A percentile compares a stretch with the other conserved stretches of the same genome.
phyloP scores from a whole-genome alignment of 1,139 yeast species.

The Geotrichum fermentans region DNA sequence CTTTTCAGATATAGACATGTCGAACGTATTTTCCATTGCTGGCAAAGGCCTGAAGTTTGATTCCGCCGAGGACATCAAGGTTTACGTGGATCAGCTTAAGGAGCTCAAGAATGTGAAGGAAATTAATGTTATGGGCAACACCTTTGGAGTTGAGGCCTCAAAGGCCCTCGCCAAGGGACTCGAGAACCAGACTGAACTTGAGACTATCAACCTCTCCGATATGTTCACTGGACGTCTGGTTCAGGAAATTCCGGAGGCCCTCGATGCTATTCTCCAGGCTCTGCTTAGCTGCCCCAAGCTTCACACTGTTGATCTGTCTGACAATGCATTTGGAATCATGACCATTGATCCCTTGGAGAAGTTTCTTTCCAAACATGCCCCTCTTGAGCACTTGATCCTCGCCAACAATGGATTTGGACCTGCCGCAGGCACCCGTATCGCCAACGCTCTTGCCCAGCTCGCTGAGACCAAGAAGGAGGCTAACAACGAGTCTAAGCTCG shows the following conservation, averaged over 20 bases:
- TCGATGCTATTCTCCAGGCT: conserved; percentile 67
- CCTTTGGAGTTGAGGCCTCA: conserved; percentile 89
- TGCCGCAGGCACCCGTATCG: conserved; percentile 91
- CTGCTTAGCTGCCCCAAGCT: conserved; percentile 64
- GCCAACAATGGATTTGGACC: conserved; percentile 99
- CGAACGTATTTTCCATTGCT: conserved; percentile 48
- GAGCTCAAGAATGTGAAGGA: conserved; percentile 46
- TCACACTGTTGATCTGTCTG: conserved; percentile 75
- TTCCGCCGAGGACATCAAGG: conserved; percentile 61
- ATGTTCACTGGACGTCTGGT: conserved; percentile 90
- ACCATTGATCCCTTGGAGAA: conserved; percentile 87
- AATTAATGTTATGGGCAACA: conserved; percentile 85
- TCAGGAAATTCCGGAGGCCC: conserved; percentile 87
- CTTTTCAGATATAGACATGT: not conserved
- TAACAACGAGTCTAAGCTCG: conserved; percentile 38
- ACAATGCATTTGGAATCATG: conserved; percentile 95
- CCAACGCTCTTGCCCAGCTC: conserved; percentile 71
- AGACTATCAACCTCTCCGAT: conserved; percentile 81
- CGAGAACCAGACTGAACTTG: conserved; percentile 38
- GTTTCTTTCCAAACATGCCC: conserved; percentile 67
- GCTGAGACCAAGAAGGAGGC: conserved; percentile 55
- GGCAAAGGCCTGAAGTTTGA: conserved; percentile 78
- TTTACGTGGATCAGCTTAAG: conserved; percentile 53
- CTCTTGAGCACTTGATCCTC: conserved; percentile 77
- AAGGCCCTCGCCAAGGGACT: conserved; percentile 61